Evolutionary conservation across 768 basidiomycete species (phyloP).

Genomic region (Phylloporus arenicola): DNA sequence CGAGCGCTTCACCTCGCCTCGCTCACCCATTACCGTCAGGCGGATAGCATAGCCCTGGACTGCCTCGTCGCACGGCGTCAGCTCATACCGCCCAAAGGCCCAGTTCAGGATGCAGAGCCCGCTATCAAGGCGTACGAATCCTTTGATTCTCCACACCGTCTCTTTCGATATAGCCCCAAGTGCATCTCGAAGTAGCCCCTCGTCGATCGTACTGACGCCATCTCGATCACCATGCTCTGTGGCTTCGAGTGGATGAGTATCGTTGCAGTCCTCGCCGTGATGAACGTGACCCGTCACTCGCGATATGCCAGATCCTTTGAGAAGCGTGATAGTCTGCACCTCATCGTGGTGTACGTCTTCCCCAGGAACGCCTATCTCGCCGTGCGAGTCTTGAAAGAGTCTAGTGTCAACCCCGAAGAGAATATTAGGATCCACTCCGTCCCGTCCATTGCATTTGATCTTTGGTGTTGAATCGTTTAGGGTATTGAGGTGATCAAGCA

Average conservation of each 20-base stretch:
- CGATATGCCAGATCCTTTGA: constrained; percentile 34
- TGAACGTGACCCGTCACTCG: constrained; percentile 17
- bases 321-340: constrained; percentile 74
- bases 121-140: constrained; percentile 57
- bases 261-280: constrained; percentile 6
- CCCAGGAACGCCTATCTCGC: background rate
- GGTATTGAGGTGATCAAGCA: constrained; percentile 82
- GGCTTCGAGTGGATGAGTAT: background rate
- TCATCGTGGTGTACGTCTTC: constrained; percentile 64
- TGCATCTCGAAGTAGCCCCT: constrained; percentile 39
- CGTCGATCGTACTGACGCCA: constrained; percentile 30
- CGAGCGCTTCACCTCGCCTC: constrained; percentile 66
- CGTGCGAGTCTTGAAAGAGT: constrained; percentile 43
- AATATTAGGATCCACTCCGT: constrained; percentile 69
- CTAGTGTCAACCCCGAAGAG: constrained; percentile 91
- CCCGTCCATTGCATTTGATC: constrained; percentile 57
- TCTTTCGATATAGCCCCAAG: constrained; percentile 59
- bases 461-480: constrained; percentile 90
- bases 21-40: constrained; percentile 89
- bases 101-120: constrained; percentile 71
- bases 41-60: constrained; percentile 37
- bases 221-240: background rate
- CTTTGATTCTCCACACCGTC: constrained; percentile 78
- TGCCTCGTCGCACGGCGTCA: constrained; percentile 36
- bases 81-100: constrained; percentile 86